Conservation (phyloP, 768 basidiomycete genomes). For the Nidularia pulvinata region DNA sequence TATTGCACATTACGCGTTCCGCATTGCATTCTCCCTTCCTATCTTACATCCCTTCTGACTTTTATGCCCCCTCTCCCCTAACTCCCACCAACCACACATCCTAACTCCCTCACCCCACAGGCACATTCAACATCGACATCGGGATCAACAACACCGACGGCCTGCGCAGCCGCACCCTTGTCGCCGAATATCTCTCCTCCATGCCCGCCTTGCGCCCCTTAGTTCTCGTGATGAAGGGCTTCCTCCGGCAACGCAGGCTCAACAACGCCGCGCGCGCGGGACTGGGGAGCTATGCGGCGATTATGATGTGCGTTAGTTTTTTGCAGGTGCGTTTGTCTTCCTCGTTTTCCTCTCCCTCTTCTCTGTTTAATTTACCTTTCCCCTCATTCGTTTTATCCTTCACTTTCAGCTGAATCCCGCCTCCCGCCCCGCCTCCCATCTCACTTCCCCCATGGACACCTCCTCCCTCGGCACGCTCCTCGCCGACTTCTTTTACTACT, state of each 20-base stretch:
- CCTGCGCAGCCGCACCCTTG: constrained; percentile 44
- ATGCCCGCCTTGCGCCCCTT: constrained; percentile 63
- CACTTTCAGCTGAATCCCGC: constrained; percentile 55
- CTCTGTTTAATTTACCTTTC: not conserved
- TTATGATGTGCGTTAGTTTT: constrained; percentile 65
- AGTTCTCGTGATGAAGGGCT: constrained; percentile 61
- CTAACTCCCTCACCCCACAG: constrained; percentile 20
- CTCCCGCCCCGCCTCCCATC: constrained; percentile 42
- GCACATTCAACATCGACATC: constrained; percentile 62
- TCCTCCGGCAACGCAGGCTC: constrained; percentile 54
- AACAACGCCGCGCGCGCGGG: constrained; percentile 66
- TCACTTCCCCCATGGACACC: constrained; percentile 44
- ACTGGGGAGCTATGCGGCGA: constrained; percentile 65
- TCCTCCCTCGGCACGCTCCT: constrained; percentile 58
- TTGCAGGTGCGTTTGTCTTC: constrained; percentile 50
- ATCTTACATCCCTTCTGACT: too few species aligned
- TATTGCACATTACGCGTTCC: not conserved
- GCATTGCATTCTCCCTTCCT: too few species aligned
- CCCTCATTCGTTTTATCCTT: not conserved
- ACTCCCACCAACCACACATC: too few species aligned
- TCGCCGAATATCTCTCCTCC: constrained; percentile 48
- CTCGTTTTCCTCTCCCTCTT: not conserved
- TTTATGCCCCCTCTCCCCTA: too few species aligned
- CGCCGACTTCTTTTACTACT: constrained; percentile 66
- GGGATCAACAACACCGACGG: constrained; percentile 66